phyloP scores from a whole-genome alignment of 768 basidiomycete genomes.

The Russula sp. region DNA sequence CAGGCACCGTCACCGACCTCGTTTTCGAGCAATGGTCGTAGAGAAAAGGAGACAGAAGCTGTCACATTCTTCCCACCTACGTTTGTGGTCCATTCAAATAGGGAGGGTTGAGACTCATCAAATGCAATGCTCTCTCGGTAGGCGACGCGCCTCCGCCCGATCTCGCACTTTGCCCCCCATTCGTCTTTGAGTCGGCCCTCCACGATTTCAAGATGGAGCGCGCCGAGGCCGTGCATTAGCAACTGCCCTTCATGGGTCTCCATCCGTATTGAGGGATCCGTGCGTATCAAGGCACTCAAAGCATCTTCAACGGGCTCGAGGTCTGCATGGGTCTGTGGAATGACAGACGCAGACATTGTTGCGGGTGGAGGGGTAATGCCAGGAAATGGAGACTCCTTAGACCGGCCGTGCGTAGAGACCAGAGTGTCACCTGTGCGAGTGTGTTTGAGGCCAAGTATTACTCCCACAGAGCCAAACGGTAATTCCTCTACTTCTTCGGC shows the following conservation, averaged over 20 bases:
- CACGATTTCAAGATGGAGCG: slow-evolving; percentile 85
- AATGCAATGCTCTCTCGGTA: slow-evolving; percentile 62
- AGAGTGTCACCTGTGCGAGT: slow-evolving; percentile 89
- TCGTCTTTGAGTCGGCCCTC: slow-evolving; percentile 78
- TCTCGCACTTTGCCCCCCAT: slow-evolving; percentile 74
- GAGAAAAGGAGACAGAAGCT: slow-evolving; percentile 51
- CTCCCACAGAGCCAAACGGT: slow-evolving; percentile 80
- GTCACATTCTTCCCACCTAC: slow-evolving; percentile 53
- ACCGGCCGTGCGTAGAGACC: slow-evolving; percentile 47
- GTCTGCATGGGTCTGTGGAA: slow-evolving; percentile 78
- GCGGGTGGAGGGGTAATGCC: slow-evolving; percentile 76
- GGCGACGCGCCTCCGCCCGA: slow-evolving; percentile 74
- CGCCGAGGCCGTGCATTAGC: slow-evolving; percentile 78
- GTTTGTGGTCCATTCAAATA: slow-evolving; percentile 60
- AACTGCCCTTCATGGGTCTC: slow-evolving; percentile 82
- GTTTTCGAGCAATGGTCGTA: slow-evolving; percentile 52
- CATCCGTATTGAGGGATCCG: slow-evolving; percentile 83
- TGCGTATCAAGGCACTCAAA: slow-evolving; percentile 66
- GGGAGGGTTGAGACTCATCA: slow-evolving; percentile 31
- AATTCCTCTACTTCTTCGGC: slow-evolving; percentile 74
- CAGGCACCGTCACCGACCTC: slow-evolving; percentile 67
- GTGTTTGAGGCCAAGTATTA: slow-evolving; percentile 75
- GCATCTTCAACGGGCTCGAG: slow-evolving; percentile 75
- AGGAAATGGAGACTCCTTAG: slow-evolving; percentile 45
- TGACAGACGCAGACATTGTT: slow-evolving; percentile 79